These are phyloP conservation scores for Umbelopsis vinacea DNA, from an alignment of 192 early-diverging fungal species.

Conservation along the genomic window DNA sequence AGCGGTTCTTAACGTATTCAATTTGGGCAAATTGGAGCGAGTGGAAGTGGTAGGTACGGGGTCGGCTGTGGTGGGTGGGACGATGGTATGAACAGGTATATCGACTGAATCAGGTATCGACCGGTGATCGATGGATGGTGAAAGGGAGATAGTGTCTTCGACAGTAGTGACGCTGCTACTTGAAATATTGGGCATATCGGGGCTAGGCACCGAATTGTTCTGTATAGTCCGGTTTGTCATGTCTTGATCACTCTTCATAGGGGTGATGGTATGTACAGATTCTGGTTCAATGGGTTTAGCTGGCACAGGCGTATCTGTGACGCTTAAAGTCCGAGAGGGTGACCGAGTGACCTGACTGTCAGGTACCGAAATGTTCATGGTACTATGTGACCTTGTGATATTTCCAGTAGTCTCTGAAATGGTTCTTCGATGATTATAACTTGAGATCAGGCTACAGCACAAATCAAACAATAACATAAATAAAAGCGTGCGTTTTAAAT, in stretches of 20 bases:
- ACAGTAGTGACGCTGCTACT: background rate
- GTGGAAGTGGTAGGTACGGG: background rate
- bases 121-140: background rate
- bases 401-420: constrained; percentile 2
- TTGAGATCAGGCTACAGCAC: background rate
- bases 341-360: background rate
- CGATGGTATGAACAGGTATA: background rate
- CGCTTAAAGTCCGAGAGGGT: background rate
- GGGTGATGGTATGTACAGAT: background rate
- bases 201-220: background rate
- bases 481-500: background rate
- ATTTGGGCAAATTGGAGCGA: constrained; percentile 3
- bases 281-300: background rate
- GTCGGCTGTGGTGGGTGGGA: background rate
- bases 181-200: background rate
- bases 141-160: background rate
- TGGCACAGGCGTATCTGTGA: background rate
- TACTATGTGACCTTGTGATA: constrained; percentile 5
- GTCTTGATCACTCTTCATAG: background rate
- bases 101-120: background rate
- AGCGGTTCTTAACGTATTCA: background rate
- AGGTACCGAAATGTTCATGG: background rate
- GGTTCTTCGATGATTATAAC: constrained; percentile 1
- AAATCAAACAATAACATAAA: background rate
- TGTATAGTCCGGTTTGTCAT: background rate